phyloP scores from a whole-genome alignment of 1,139 yeast species.

The Taiozyma sp. region DNA sequence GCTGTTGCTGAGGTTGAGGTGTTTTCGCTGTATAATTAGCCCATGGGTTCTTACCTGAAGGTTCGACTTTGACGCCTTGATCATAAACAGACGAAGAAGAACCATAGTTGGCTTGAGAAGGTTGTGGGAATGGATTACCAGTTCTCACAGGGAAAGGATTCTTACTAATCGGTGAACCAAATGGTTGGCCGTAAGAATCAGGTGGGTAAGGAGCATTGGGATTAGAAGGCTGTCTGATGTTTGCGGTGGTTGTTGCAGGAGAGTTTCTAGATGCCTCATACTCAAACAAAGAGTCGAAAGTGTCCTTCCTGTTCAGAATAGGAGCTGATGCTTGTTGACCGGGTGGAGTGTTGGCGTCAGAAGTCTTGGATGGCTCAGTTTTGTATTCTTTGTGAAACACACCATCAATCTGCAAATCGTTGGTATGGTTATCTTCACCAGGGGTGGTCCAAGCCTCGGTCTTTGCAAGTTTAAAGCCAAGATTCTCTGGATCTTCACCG shows the following conservation, averaged over 20 bases:
- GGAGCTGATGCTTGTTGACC: background rate
- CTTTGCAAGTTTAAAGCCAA: conserved; percentile 12
- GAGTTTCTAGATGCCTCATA: conserved; percentile 4
- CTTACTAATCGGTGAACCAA: background rate
- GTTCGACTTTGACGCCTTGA: conserved; percentile 7
- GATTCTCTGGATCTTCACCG: conserved; percentile 2
- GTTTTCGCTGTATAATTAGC: conserved; percentile 9
- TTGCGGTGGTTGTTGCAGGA: background rate
- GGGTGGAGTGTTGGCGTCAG: background rate
- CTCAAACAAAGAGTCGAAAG: conserved; percentile 18
- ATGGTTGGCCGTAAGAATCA: background rate
- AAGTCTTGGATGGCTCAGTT: background rate
- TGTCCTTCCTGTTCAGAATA: conserved; percentile 3
- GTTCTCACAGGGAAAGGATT: background rate
- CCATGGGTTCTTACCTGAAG: conserved; percentile 23
- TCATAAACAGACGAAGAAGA: background rate
- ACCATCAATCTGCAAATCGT: conserved; percentile 12
- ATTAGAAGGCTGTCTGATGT: background rate
- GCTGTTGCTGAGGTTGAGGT: background rate
- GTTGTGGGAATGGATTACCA: conserved; percentile 19
- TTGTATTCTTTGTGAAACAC: conserved; percentile 13
- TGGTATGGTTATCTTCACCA: background rate
- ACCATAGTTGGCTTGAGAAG: background rate
- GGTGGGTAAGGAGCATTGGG: background rate
- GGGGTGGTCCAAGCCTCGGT: conserved; percentile 22